These are phyloP conservation scores for Xylariaceae sp. DNA, from an alignment of 2,329 filamentous ascomycete species.

Conservation along the genomic window DNA sequence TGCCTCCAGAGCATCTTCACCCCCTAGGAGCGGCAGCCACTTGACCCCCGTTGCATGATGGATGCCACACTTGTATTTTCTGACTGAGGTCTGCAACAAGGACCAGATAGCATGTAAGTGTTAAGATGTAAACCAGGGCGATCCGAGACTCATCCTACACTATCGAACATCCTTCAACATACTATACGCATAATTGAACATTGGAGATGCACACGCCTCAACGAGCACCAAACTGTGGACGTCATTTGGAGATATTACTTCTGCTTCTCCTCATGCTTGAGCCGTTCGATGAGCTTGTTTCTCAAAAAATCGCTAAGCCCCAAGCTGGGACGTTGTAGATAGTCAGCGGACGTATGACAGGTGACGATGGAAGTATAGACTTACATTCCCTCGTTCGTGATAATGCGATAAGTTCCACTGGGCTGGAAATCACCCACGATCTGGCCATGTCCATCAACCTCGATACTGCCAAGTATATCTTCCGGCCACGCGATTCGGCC, in stretches of 20 bases:
- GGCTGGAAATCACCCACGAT: constrained; percentile 55
- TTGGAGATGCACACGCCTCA: too few species aligned
- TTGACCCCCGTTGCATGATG: too few species aligned
- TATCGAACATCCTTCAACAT: too few species aligned
- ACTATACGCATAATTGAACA: too few species aligned
- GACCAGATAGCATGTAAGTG: too few species aligned
- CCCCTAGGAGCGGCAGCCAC: too few species aligned
- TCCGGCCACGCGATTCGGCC: constrained; percentile 66
- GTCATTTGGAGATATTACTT: neutral
- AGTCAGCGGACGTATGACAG: too few species aligned
- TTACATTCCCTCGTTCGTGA: constrained; percentile 66
- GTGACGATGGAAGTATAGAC: constrained; percentile 34
- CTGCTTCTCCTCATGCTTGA: constrained; percentile 45
- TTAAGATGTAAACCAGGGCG: too few species aligned
- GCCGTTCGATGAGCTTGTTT: constrained; percentile 48
- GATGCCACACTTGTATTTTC: too few species aligned
- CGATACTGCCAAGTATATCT: constrained; percentile 65
- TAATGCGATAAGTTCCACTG: constrained; percentile 59
- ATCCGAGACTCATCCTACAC: too few species aligned
- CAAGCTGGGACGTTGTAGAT: constrained; percentile 32
- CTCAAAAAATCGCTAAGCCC: constrained; percentile 52
- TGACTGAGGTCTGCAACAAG: too few species aligned
- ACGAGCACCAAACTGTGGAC: neutral
- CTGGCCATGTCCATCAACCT: constrained; percentile 54
- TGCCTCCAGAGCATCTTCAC: too few species aligned